Evolutionary conservation across 441 rosid species (phyloP), one percentile per base, ranked within the genome.

Genomic region (Raphanus hybrid): DNA sequence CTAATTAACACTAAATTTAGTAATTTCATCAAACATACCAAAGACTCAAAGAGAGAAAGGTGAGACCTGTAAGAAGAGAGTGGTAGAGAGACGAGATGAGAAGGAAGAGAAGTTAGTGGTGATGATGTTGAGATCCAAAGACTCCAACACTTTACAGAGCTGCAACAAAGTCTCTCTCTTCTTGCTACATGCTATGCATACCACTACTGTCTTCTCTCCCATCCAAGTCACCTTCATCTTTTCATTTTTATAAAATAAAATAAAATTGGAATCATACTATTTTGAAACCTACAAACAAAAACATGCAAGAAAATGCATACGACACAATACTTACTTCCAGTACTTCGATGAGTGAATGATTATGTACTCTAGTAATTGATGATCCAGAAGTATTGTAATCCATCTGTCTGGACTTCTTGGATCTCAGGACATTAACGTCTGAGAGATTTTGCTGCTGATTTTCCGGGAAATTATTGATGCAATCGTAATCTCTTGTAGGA

Each of bases 81-180:
- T 95, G 80, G 91, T 86, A 66, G 86, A 81, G 23, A 95, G 94
- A 74, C 84, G 81, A 8, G 92, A 94, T 0, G 98, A 85, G 72
- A 92, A 85, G 5, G 91, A 82, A 3, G 91, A 83, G 74, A 91
- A 89, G 71, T 86, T 91, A 1, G 94, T 90, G 0, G 98, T 88
- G 37, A 92, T 81, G 15, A 91, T 86, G 78, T 91, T 92, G 73
- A 92, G 88, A 83, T 89, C 87, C 76, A 92, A 78, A 67, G 96
- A 83, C 85, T 95, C 99, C 60, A 95, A 95, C 57, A 89, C 89
- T 65, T 89, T 87, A 32, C 97, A 90, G 2, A 95, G 88, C 73
- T 84, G 89, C 15, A 91, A 90, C 96, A 95, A 90, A 37, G 99
- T 92, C 20, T 91, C 99, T 70, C 87, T 85, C 54, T 85, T 89